phyloP scores from a whole-genome alignment of 805 yeast genomes.

The Hanseniaspora valbyensis region DNA sequence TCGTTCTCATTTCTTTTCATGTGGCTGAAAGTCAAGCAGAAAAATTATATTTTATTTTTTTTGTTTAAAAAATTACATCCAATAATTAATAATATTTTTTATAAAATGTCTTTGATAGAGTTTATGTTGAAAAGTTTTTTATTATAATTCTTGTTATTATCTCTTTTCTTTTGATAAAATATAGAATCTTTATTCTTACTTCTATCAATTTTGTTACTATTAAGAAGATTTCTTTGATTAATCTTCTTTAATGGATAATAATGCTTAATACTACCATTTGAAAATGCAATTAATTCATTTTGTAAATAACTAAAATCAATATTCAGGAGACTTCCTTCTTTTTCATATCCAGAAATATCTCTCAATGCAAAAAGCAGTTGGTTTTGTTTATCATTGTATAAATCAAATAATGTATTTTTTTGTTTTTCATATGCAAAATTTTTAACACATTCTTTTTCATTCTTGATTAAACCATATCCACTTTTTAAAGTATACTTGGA shows the following conservation, averaged over 20 bases:
- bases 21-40: too few relatives aligned
- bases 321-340: not conserved
- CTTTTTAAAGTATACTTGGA: not conserved
- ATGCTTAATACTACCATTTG: not conserved
- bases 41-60: too few relatives aligned
- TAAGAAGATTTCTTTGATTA: not conserved
- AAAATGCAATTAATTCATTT: not conserved
- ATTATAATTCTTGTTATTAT: not conserved
- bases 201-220: not conserved
- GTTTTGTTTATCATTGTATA: not conserved
- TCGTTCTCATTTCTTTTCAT: too few relatives aligned
- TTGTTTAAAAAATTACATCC: too few relatives aligned
- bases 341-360: not conserved
- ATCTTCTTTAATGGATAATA: not conserved
- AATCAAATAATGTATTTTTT: not conserved
- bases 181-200: not conserved
- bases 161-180: not conserved
- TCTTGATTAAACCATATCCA: not conserved
- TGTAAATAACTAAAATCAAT: not conserved
- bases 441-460: constrained; percentile 2
- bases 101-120: not conserved
- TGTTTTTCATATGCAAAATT: not conserved
- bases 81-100: too few relatives aligned
- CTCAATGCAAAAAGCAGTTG: not conserved
- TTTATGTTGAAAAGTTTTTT: not conserved